A percentile compares a stretch with the other conserved stretches of the same genome.
These are phyloP conservation scores for Boechera divaricarpa DNA, from an alignment of 345 rosid species.

Conservation along the genomic window DNA sequence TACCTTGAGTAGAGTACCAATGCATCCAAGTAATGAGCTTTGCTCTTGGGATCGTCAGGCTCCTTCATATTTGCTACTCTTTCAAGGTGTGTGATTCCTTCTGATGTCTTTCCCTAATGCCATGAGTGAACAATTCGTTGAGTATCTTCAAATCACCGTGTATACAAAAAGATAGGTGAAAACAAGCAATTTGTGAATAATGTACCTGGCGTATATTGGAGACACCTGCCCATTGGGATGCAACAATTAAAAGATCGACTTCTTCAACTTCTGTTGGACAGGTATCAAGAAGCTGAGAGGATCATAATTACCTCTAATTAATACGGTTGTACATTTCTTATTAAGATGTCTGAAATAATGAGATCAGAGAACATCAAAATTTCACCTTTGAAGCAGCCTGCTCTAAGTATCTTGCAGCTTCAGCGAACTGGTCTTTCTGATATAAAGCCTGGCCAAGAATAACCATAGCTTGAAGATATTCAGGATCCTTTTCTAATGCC, in stretches of 20 bases:
- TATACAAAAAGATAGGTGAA: background rate
- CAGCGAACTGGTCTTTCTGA: conserved; percentile 58
- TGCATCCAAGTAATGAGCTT: conserved; percentile 76
- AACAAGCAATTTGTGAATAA: background rate
- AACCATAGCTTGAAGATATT: conserved; percentile 59
- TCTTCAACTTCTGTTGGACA: conserved; percentile 58
- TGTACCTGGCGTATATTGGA: conserved; percentile 69
- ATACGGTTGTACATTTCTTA: background rate
- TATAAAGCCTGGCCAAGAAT: conserved; percentile 75
- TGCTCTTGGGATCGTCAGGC: conserved; percentile 73
- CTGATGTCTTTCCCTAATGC: conserved; percentile 68
- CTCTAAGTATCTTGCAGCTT: conserved; percentile 73
- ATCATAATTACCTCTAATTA: conserved; percentile 17
- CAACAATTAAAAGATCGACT: conserved; percentile 67
- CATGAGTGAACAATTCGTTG: conserved; percentile 8
- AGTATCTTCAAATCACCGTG: conserved; percentile 4
- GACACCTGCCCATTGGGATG: conserved; percentile 86
- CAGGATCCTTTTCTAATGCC: conserved; percentile 83
- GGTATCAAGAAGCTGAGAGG: conserved; percentile 59
- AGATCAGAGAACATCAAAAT: conserved; percentile 17
- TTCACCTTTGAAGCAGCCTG: conserved; percentile 75
- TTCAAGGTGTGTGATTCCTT: conserved; percentile 76
- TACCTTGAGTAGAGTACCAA: conserved; percentile 76
- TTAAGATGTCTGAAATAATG: background rate
- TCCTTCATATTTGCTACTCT: conserved; percentile 70